Evolutionary conservation across 2,329 filamentous ascomycete species (phyloP), one percentile per base, ranked within the genome.

Genomic region (Fusarium torulosum): DNA sequence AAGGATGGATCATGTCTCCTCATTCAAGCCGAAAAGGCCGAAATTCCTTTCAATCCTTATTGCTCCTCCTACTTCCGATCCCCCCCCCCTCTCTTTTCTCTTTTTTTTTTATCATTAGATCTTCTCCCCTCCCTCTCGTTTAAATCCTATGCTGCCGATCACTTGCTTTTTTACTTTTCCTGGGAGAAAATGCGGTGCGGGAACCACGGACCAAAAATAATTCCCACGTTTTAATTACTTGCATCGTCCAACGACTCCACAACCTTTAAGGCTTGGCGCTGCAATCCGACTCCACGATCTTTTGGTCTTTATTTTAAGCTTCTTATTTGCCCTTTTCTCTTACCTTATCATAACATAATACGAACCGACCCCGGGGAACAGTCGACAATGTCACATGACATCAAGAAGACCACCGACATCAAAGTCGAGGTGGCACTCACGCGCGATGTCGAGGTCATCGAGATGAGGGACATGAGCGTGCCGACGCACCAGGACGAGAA

Each of bases 371-470:
- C 27, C 27, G 27, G 27, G 27, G 27, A 29, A 29, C 27, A 9
- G 25, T 25, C n/a, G 23, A 10, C 5, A 64, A 67, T 67, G 63
- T 64, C 63, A 47, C 63, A 67, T 42, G 63, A 67, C 9, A 64
- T 37, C 11, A 59, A 53, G 10, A 66, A 67, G 31, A 66, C 63
- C 27, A 67, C 63, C 47, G 63, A 66, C 58, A 67, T 66, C 43
- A 66, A 58, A 35, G 63, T 66, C 63, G 63, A 66, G 27, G 63
- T 66, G 46, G 63, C 63, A 8, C 63, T 66, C 33, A 46, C 63
- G 3, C 63, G 63, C 40, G 63, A 66, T 66, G 63, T 66, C 25
- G 63, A 66, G 25, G 50, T 66, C 15, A 67, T 66, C 8, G 63
- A 66, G 35, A 53, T 66, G 63, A 63, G 38, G 20, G 42, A 67